Evolutionary conservation across 75 land plant genomes (phyloP), one percentile per base, ranked within the genome.

Genomic region (Ceratopteris richardii): DNA sequence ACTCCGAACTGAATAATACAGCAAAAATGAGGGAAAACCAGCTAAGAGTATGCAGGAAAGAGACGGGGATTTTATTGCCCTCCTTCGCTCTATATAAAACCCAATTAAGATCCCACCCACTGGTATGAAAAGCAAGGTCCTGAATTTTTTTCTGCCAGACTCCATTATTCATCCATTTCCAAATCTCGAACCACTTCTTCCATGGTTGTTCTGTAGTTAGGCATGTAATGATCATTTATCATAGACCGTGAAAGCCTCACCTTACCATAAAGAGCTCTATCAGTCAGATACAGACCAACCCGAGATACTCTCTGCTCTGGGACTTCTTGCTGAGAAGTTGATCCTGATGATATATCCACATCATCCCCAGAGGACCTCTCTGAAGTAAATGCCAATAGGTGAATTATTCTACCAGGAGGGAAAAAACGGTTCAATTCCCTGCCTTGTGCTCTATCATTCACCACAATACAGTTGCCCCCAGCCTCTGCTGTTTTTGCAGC

Each of bases 151-250:
- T n/a, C n/a, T n/a, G n/a, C n/a, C n/a, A n/a, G n/a, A n/a, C n/a
- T n/a, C n/a, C 42, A 40, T 40, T 14, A 9, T 40, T 9, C 73
- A n/a, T n/a, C n/a, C n/a, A n/a, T 70, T 61, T 85, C 82, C 17
- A 85, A 75, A 47, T 80, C 76, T 17, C 36, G 70, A 22, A 92
- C 84, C 54, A 92, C 61, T 44, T 43, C 31, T 55, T 85, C 85
- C 75, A 88, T 84, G 74, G 71, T 78, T 53, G 67, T 82, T 65
- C 80, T 88, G 64, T 92, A 92, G 63, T 73, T 72, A 0, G 95
- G 90, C 97, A 92, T 92, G 52, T 70, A 88, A 60, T 92, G 97
- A 73, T 92, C 97, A 60, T 85, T 77, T 16, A 92, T 76, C 97
- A 92, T 92, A 7, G 86, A 85, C 57, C 66, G 71, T 1, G 94